Base-by-base conservation (phyloP, 2,329 filamentous ascomycete species). In the Diaporthe amygdali region DNA sequence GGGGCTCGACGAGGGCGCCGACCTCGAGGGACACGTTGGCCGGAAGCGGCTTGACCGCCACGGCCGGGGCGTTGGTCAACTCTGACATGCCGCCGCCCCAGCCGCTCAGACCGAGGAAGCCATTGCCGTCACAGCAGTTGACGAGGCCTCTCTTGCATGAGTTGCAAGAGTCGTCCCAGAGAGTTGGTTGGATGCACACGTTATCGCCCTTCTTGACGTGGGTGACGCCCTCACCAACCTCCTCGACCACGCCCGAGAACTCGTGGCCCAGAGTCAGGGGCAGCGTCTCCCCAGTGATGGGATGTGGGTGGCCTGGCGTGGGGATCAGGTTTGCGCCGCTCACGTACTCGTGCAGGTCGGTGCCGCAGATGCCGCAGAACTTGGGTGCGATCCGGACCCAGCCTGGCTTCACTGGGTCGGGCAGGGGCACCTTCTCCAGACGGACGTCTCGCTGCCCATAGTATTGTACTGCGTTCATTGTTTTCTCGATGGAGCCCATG, bases 181-280 rank as follows among this genome's bases (percentile, higher is more conserved):
- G 81, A 4, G 85, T 89, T 3, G 90, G 90, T 74, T 89, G 87
- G 20, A 91, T 82, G 9, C 85, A 87, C 27, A 90, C 88, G 27
- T 82, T 81, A 73, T 91, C 85, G 12, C 89, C 90, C 5, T 86
- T 77, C 51, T 83, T 81, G 64, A 90, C 79, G 8, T 77, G 75
- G 0, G 75, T 79, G 9, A 88, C 84, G 4, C 80, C 82, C 2
- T 80, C 74, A 0, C 89, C 89, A 20, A 91, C 80, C 74, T 90
- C 87, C n/a, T 85, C 83, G 46, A 92, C 80, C 2, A 84, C 85
- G 22, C 89, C 90, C 15, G 85, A 88, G 79, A 92, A 89, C 76
- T 92, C 90, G 76, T 92, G 90, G 51, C 90, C 90, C 37, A 92
- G 81, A 1, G 84, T 89, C 30, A 91, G 83, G 9, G 90, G 90